Evolutionary conservation across 78 protist species (phyloP).

Genomic region (Ministeria vibrans): DNA sequence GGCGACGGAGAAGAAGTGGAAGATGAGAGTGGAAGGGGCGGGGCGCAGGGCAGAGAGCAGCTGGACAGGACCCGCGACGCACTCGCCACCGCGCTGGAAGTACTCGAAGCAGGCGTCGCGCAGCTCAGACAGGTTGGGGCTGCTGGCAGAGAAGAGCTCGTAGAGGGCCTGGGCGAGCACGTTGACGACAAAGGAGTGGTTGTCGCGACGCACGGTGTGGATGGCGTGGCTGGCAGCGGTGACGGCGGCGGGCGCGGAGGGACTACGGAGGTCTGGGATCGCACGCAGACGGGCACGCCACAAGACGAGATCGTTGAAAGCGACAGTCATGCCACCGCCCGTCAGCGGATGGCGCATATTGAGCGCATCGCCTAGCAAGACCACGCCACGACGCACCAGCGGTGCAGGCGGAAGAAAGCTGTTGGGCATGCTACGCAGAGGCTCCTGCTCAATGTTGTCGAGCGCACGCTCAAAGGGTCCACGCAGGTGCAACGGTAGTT

Average conservation of each 20-base stretch:
- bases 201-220: background rate
- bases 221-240: too few relatives aligned
- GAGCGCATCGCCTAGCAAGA: constrained; percentile 58
- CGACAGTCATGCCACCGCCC: constrained; percentile 78
- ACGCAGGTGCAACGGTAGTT: background rate
- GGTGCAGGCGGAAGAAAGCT: constrained; percentile 38
- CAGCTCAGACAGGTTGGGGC: constrained; percentile 2
- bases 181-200: constrained; percentile 29
- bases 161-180: constrained; percentile 33
- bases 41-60: constrained; percentile 28
- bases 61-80: constrained; percentile 53
- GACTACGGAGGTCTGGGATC: background rate
- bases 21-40: background rate
- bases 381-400: constrained; percentile 30
- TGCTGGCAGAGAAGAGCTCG: constrained; percentile 13
- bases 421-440: constrained; percentile 57
- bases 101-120: constrained; percentile 62
- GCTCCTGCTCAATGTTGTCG: background rate
- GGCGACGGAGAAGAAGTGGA: constrained; percentile 37
- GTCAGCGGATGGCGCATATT: constrained; percentile 75
- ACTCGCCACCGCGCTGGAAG: constrained; percentile 46
- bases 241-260: too few relatives aligned
- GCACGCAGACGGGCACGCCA: background rate
- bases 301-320: constrained; percentile 35
- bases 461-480: background rate